Base-by-base conservation (phyloP, 1,284 basidiomycete species). In the Puccinia novopanici region DNA sequence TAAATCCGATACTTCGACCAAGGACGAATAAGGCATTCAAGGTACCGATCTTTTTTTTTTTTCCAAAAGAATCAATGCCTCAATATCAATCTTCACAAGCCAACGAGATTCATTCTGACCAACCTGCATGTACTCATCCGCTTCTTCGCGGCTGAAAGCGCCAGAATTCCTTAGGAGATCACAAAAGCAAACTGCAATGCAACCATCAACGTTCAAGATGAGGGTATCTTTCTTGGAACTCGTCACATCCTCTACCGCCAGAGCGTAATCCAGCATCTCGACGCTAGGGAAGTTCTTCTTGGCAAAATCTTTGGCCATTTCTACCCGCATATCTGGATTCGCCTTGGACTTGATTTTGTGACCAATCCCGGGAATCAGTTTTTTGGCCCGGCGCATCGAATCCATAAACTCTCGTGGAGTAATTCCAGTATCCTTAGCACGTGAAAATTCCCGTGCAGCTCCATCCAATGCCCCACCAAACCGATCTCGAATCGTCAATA, bases 401-500 rank as follows among this genome's bases (percentile, higher is more conserved):
- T 99, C 96, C 84, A 99, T 96, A 85, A 98, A 98, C 88, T 99
- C 96, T 85, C 96, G 91, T 34, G 96, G 95, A 13, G 94, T 97
- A 84, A 95, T 89, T 81, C 95, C 96, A 50, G 91, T 92, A 86
- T 95, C 93, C 80, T 92, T 90, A 77, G 95, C 96, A 82, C 90
- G 89, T 27, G 93, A 93, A 90, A 99, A 98, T 92, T 98, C 97
- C 82, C 90, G 86, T 50, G 96, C 96, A 82, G 96, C 96, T 88
- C 97, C 95, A 86, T 98, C 96, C 83, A 99, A 91, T n/a, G 96
- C 96, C 88, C 96, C 96, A 89, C 96, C 96, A 87, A 99, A 99
- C 83, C 95, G 93, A 88, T 93, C 93, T 86, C 96, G 96, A 84
- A 98, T 99, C 83, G 96, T 98, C 85, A 99, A 89, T 82, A 98